phyloP scores from a whole-genome alignment of 2,329 filamentous ascomycete genomes.

The Aspergillus brunneoviolaceus region DNA sequence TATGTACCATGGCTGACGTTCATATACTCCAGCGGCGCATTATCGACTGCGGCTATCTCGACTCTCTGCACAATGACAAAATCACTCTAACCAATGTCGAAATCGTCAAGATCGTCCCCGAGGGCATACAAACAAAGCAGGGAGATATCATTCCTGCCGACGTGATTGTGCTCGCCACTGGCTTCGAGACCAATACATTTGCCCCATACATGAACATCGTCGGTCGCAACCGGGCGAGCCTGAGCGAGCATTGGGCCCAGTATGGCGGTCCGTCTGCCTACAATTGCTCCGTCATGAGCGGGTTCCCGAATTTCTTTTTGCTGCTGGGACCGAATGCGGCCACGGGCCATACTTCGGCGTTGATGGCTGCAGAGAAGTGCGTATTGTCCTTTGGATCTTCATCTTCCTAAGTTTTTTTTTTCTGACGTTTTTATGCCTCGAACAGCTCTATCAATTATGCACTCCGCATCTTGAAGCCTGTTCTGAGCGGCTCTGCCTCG shows the following conservation, averaged over 20 bases:
- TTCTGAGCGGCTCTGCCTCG: conserved; percentile 46
- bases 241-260: conserved; percentile 26
- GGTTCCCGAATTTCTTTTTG: conserved; percentile 45
- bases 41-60: conserved; percentile 13
- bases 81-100: conserved; percentile 53
- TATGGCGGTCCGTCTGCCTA: conserved; percentile 61
- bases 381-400: not conserved
- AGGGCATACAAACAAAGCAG: conserved; percentile 31
- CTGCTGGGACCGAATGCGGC: conserved; percentile 33
- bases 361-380: conserved; percentile 59
- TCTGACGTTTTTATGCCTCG: not conserved
- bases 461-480: conserved; percentile 57
- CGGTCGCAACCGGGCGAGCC: conserved; percentile 23
- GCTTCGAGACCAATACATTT: conserved; percentile 28
- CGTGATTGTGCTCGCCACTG: conserved; percentile 29
- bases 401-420: not conserved
- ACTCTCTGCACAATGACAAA: conserved; percentile 10
- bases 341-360: conserved; percentile 49
- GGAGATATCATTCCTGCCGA: conserved; percentile 24
- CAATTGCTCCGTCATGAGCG: conserved; percentile 55
- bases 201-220: conserved; percentile 25
- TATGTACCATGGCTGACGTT: not conserved
- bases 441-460: conserved; percentile 55
- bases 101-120: conserved; percentile 47
- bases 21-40: conserved; percentile 5